Base-by-base conservation (phyloP, 1,284 basidiomycete species). In the Pisolithus thermaeus region DNA sequence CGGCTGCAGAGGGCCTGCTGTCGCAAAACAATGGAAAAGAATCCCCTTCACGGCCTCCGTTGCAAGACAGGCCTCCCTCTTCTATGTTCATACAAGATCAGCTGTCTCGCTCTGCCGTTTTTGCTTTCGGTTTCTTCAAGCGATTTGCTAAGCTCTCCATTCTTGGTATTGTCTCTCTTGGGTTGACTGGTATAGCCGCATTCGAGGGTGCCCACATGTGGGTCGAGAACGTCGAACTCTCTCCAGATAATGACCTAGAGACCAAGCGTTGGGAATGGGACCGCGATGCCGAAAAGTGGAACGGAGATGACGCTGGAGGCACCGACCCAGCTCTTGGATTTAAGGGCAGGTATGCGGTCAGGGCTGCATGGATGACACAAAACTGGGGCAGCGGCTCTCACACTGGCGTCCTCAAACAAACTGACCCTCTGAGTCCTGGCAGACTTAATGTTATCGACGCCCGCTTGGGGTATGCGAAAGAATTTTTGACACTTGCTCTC, bases 361-460 rank as follows among this genome's bases (percentile, higher is more conserved):
- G 90, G 37, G 78, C 78, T 28, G 87, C 90, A 11, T 92, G 88
- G 88, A 83, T 87, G 68, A 80, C 82, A 4, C 78, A 83, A 58
- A 74, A 87, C 59, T 88, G 84, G 84, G 85, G 83, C 7, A 75
- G 77, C 8, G 83, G 82, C 7, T 70, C 73, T 14, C 64, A 58
- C 23, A 64, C 66, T 9, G 69, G 67, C 45, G 68, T 73, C 32
- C 66, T 76, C 37, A 64, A 66, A 25, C 68, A 76, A 18, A 70
- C 70, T 30, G 68, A 69, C 16, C 62, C 68, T 12, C 57, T 63
- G n/a, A 68, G 70, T 20, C 63, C 66, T 30, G 66, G 68, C 49
- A 68, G 69, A 12, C 63, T 78, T 52, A 71, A 72, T 46, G 67
- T 76, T 52, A 65, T 83, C 39, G 78, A 85, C 49, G 72, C 79